These are phyloP conservation scores for Aphanocladium album DNA, from an alignment of 2,329 filamentous ascomycete species.

Conservation along the genomic window DNA sequence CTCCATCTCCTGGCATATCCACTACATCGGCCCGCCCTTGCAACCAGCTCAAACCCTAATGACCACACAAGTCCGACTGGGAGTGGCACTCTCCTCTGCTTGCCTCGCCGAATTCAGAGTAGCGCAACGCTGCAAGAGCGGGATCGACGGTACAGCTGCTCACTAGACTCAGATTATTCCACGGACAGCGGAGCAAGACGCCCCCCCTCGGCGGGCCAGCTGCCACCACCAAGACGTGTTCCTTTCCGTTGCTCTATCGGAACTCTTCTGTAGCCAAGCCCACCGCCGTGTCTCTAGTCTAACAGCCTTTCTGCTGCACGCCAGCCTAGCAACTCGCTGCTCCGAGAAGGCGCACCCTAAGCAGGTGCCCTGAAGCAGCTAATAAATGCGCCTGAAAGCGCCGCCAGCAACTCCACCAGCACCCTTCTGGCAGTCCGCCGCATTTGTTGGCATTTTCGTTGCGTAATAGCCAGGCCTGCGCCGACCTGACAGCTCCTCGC, in stretches of 20 bases:
- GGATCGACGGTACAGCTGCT: background rate
- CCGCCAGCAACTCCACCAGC: no score
- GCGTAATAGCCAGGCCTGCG: slow-evolving; percentile 5
- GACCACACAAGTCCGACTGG: background rate
- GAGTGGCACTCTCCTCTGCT: background rate
- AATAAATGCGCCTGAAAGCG: no score
- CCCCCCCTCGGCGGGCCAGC: background rate
- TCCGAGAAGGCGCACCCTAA: background rate
- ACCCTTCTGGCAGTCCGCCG: background rate
- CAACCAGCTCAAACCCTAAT: slow-evolving; percentile 6
- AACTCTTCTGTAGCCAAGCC: background rate
- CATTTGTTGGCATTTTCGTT: background rate
- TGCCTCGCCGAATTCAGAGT: slow-evolving; percentile 4
- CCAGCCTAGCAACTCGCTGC: background rate
- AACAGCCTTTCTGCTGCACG: background rate
- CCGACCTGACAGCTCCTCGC: background rate
- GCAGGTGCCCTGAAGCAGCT: no score
- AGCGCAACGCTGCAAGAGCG: background rate
- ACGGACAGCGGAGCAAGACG: background rate
- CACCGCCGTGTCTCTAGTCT: background rate
- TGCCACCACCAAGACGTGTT: background rate
- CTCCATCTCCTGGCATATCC: background rate
- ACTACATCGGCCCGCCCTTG: slow-evolving; percentile 12
- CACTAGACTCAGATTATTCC: background rate
- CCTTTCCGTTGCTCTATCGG: background rate